Conservation (phyloP, 2,329 filamentous ascomycete genomes). For the Ophiocordyceps camponoti-saundersi region DNA sequence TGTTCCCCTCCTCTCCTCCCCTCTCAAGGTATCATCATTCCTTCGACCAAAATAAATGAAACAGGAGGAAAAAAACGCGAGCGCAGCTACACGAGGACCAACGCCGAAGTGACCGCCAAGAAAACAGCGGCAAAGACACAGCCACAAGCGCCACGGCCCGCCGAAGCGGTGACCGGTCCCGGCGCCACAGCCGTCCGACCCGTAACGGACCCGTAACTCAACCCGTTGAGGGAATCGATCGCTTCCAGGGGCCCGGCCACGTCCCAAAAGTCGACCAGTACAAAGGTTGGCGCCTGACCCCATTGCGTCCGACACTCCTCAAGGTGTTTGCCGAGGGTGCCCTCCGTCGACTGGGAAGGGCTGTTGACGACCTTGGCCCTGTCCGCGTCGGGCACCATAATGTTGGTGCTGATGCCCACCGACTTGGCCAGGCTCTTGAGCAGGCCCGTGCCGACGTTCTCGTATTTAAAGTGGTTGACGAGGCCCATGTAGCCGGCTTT, state of each 20-base stretch:
- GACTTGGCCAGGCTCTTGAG: constrained; percentile 9
- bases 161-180: neutral
- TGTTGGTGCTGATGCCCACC: constrained; percentile 17
- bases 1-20: too few species aligned
- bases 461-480: constrained; percentile 68
- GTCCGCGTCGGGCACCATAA: constrained; percentile 44
- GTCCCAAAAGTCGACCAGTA: constrained; percentile 69
- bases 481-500: constrained; percentile 46
- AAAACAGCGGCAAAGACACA: neutral
- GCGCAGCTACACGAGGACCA: neutral
- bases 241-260: constrained; percentile 51
- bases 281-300: constrained; percentile 49
- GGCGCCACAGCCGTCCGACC: constrained; percentile 13
- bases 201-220: constrained; percentile 17
- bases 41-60: too few species aligned
- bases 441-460: constrained; percentile 33
- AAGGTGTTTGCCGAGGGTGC: constrained; percentile 37
- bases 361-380: constrained; percentile 50
- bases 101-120: neutral
- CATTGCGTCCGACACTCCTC: constrained; percentile 38
- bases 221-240: constrained; percentile 49
- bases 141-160: neutral
- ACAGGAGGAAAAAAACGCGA: too few species aligned
- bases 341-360: constrained; percentile 29
- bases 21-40: too few species aligned